Evolutionary conservation across 1,139 yeast genomes (phyloP), one percentile per base, ranked within the genome.

Genomic region (Geotrichum macrosporum): DNA sequence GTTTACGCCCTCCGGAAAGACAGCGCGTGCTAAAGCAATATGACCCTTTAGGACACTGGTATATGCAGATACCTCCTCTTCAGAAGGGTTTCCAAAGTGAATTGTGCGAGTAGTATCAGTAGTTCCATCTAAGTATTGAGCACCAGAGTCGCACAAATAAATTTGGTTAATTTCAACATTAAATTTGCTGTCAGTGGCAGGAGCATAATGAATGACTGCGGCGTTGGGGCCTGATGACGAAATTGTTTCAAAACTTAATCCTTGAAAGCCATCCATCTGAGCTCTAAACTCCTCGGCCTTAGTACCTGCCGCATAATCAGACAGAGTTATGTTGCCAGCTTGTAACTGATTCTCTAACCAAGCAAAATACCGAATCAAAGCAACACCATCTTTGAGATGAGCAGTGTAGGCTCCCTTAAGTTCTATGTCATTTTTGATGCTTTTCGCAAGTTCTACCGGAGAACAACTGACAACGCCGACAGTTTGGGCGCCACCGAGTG

Each of bases 41-140:
- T 89, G 87, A 6, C 98, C 98, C 70, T 92, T 89, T 57, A 94
- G 76, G 2, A 94, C 99, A 41, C 84, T 69, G 0, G 99, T 92
- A 66, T 87, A 92, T 52, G 87, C 84, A 48, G 73, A 73, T 35
- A 73, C 73, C 63, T 92, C 88, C 48, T 82, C 87, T 4, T 65
- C 64, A 0, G 78, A 66, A 22, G 97, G 96, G 5, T 65, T 66
- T 2, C 81, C 79, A 61, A 85, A 83, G 65, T 92, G 97, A 36
- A 86, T 63, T 0, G 98, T 92, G 66, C 99, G 80, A 2, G 99
- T 92, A 13, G 92, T 85, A 66, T 92, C 98, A 1, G 98, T 92
- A 1, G 98, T 92, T 30, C 98, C 99, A 54, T 89, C 96, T 43
- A 81, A 69, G 62, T 84, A 94, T 63, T 94, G 99, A 2, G 95